Conservation (phyloP, 2,329 filamentous ascomycete species). For the Aureobasidium sp. region DNA sequence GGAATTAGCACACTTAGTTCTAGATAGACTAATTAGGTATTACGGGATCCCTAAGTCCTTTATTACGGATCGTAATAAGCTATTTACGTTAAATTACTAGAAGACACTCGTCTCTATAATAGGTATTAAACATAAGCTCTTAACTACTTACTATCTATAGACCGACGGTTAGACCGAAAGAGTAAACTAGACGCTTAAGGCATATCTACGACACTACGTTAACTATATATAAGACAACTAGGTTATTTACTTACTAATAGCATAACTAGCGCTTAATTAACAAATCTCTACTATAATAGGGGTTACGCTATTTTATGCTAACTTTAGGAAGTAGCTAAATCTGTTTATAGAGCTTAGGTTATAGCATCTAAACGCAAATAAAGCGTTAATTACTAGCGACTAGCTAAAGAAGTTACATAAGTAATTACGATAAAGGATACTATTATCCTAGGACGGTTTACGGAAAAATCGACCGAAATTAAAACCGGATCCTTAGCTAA, state of each 20-base stretch:
- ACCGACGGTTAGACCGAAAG: conserved; percentile 26
- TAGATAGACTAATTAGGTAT: conserved; percentile 20
- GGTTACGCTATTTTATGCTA: conserved; percentile 22
- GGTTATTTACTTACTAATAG: conserved; percentile 21
- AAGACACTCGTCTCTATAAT: conserved; percentile 19
- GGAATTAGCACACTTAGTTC: conserved; percentile 20
- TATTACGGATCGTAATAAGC: conserved; percentile 22
- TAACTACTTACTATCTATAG: conserved; percentile 25
- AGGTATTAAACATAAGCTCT: conserved; percentile 22
- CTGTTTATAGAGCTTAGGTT: conserved; percentile 1
- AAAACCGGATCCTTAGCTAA: conserved; percentile 17
- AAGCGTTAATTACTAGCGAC: not conserved
- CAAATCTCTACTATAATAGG: conserved; percentile 17
- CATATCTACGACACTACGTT: conserved; percentile 23
- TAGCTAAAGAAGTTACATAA: conserved; percentile 11
- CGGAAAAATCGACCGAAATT: not conserved
- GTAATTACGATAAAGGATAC: conserved; percentile 7
- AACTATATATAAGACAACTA: conserved; percentile 23
- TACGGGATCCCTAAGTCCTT: conserved; percentile 19
- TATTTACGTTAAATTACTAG: conserved; percentile 23
- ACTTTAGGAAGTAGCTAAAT: conserved; percentile 17
- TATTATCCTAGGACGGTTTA: conserved; percentile 11
- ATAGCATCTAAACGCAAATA: conserved; percentile 9
- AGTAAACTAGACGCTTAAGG: conserved; percentile 24
- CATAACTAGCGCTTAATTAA: conserved; percentile 25